Evolutionary conservation across 1,284 basidiomycete genomes (phyloP).

Genomic region (Boletellus sp.): DNA sequence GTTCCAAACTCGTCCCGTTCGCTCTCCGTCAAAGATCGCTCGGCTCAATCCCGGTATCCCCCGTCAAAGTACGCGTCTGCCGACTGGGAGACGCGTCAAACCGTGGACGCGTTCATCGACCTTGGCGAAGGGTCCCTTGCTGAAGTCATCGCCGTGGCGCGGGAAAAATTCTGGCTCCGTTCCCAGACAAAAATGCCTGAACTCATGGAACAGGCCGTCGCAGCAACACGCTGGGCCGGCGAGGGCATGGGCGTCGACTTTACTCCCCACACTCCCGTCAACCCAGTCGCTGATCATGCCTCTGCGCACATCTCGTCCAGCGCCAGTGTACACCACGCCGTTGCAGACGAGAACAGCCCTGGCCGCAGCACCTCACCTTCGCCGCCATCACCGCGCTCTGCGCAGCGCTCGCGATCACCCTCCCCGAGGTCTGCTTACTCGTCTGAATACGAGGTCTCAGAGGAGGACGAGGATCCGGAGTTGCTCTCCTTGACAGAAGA

Average conservation of each 20-base stretch:
- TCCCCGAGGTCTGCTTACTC: constrained; percentile 33
- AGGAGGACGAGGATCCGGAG: constrained; percentile 61
- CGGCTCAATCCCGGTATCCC: constrained; percentile 21
- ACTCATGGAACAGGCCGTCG: constrained; percentile 62
- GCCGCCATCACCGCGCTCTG: constrained; percentile 25
- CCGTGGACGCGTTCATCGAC: constrained; percentile 64
- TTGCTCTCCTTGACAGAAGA: constrained; percentile 60
- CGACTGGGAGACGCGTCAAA: constrained; percentile 67
- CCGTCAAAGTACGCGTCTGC: constrained; percentile 34
- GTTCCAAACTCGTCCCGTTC: constrained; percentile 20
- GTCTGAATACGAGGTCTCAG: constrained; percentile 45
- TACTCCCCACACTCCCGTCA: constrained; percentile 20
- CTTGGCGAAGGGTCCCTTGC: constrained; percentile 64
- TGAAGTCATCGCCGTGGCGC: constrained; percentile 57
- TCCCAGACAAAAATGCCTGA: constrained; percentile 60
- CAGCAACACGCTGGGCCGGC: constrained; percentile 50
- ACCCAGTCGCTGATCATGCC: constrained; percentile 7
- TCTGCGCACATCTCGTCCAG: constrained; percentile 10
- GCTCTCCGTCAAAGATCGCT: constrained; percentile 16
- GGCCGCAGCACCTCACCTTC: constrained; percentile 25
- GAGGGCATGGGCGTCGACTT: constrained; percentile 37
- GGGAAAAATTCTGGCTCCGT: constrained; percentile 68
- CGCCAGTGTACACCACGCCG: constrained; percentile 1
- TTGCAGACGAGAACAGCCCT: constrained; percentile 16
- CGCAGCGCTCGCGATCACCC: constrained; percentile 29